These are phyloP conservation scores for Mycena leptocephala DNA, from an alignment of 768 basidiomycete genomes.

Conservation along the genomic window DNA sequence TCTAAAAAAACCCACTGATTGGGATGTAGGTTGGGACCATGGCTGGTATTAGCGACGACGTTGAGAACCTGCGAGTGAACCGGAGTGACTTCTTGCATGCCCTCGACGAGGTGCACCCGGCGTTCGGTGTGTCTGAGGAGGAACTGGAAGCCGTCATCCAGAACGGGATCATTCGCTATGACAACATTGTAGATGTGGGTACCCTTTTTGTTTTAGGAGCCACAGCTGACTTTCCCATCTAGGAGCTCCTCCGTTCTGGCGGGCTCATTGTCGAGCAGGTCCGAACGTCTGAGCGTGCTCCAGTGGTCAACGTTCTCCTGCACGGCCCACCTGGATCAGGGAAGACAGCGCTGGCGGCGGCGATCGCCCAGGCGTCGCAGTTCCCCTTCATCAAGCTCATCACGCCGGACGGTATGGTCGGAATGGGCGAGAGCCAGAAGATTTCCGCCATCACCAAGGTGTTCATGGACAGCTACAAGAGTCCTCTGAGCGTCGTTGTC, in stretches of 20 bases:
- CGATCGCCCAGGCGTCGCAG: constrained; percentile 93
- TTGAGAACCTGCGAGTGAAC: constrained; percentile 93
- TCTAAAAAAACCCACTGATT: background rate
- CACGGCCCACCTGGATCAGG: constrained; percentile 94
- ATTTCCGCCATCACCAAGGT: constrained; percentile 92
- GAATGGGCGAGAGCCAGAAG: constrained; percentile 94
- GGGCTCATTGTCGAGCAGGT: constrained; percentile 95
- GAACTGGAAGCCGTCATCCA: constrained; percentile 94
- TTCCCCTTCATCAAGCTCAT: constrained; percentile 99
- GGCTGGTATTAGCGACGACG: constrained; percentile 96
- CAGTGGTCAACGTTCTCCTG: constrained; percentile 91
- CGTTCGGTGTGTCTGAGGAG: constrained; percentile 98
- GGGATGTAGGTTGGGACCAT: constrained; percentile 85
- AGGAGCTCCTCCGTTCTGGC: constrained; percentile 93
- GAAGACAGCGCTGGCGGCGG: constrained; percentile 95
- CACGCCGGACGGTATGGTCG: constrained; percentile 97
- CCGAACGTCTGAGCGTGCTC: constrained; percentile 89
- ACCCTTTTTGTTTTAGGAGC: constrained; percentile 15
- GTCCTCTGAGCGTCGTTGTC: constrained; percentile 95
- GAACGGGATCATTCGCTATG: constrained; percentile 96
- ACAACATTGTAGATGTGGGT: constrained; percentile 82
- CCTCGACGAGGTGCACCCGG: constrained; percentile 94
- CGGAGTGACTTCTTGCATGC: constrained; percentile 91
- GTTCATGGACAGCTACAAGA: constrained; percentile 97
- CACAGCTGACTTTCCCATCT: constrained; percentile 15